Percentiles rank a stretch among this genome's conserved stretches.
phyloP scores from a whole-genome alignment of 2,329 filamentous ascomycete species.

The Mycosphaerella sp. region DNA sequence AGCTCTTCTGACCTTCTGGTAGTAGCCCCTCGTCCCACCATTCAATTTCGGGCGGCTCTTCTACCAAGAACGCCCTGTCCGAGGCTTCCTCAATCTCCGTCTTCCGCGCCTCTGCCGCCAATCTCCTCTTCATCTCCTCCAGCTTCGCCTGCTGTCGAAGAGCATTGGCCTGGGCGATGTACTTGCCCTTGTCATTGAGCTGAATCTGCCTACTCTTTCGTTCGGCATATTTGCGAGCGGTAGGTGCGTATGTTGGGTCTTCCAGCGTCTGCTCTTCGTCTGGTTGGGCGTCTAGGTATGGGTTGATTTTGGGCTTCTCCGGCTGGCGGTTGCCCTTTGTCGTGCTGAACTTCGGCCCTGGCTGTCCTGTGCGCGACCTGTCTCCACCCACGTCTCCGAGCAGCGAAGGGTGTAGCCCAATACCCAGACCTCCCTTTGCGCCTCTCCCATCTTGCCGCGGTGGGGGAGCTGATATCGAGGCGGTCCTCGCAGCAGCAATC shows the following conservation, averaged over 20 bases:
- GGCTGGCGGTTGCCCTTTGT: conserved; percentile 50
- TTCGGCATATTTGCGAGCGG: conserved; percentile 58
- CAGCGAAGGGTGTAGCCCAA: conserved; percentile 71
- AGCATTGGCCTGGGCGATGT: conserved; percentile 88
- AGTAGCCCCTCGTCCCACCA: conserved; percentile 97
- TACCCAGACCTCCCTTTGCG: conserved; percentile 63
- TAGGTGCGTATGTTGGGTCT: conserved; percentile 46
- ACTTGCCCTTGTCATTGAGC: conserved; percentile 96
- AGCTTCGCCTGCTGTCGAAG: conserved; percentile 79
- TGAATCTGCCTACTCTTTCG: conserved; percentile 69
- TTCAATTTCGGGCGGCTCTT: conserved; percentile 78
- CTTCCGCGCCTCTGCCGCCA: conserved; percentile 78
- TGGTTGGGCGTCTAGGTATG: conserved; percentile 39
- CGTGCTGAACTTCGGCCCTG: conserved; percentile 47
- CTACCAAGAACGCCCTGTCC: conserved; percentile 77
- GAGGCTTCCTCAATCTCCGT: conserved; percentile 92
- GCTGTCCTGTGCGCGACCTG: conserved; percentile 39
- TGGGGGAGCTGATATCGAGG: conserved; percentile 31
- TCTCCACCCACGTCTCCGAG: conserved; percentile 47
- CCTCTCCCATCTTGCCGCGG: conserved; percentile 44
- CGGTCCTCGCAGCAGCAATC: conserved; percentile 17
- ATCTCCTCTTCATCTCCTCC: conserved; percentile 90
- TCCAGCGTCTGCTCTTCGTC: conserved; percentile 53
- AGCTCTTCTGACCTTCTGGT: conserved; percentile 56
- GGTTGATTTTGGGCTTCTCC: conserved; percentile 38